These are phyloP conservation scores for Xylaria sp. DNA, from an alignment of 2,329 filamentous ascomycete genomes.

Conservation along the genomic window DNA sequence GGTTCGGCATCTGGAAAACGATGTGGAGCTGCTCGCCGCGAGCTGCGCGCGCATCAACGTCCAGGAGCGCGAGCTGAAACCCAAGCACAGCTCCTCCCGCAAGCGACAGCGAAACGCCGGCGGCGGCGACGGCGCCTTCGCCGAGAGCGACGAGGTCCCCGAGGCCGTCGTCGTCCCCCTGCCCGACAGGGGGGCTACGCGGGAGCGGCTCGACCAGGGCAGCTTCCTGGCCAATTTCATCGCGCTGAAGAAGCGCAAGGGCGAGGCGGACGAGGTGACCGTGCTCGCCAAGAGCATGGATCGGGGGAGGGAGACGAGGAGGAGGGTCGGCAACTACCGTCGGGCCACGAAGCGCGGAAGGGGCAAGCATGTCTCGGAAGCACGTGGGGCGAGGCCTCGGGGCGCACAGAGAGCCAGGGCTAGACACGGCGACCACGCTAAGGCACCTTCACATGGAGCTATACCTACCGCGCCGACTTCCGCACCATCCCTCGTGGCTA, in stretches of 20 bases:
- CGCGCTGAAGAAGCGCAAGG: slow-evolving; percentile 63
- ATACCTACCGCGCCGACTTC: slow-evolving; percentile 3
- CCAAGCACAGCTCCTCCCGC: slow-evolving; percentile 39
- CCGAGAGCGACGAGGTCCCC: slow-evolving; percentile 37
- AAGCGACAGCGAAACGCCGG: slow-evolving; percentile 10
- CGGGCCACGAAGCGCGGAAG: slow-evolving; percentile 1
- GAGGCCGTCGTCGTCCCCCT: slow-evolving; percentile 46
- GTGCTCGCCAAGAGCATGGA: slow-evolving; percentile 40
- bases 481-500: slow-evolving; percentile 1
- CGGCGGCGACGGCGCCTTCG: slow-evolving; percentile 12
- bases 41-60: slow-evolving; percentile 72
- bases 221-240: slow-evolving; percentile 68
- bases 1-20: slow-evolving; percentile 55
- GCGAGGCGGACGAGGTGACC: slow-evolving; percentile 68
- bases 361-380: background rate
- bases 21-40: slow-evolving; percentile 73
- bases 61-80: slow-evolving; percentile 61
- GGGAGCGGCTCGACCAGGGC: slow-evolving; percentile 43
- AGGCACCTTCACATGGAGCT: background rate
- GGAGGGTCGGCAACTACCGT: slow-evolving; percentile 1
- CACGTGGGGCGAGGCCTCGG: background rate
- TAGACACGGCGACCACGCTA: too few species aligned
- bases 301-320: slow-evolving; percentile 1
- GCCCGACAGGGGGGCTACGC: slow-evolving; percentile 50
- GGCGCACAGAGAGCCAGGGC: background rate